These are phyloP conservation scores for Tricholoma flavovirens DNA, from an alignment of 768 basidiomycete species.

Conservation along the genomic window DNA sequence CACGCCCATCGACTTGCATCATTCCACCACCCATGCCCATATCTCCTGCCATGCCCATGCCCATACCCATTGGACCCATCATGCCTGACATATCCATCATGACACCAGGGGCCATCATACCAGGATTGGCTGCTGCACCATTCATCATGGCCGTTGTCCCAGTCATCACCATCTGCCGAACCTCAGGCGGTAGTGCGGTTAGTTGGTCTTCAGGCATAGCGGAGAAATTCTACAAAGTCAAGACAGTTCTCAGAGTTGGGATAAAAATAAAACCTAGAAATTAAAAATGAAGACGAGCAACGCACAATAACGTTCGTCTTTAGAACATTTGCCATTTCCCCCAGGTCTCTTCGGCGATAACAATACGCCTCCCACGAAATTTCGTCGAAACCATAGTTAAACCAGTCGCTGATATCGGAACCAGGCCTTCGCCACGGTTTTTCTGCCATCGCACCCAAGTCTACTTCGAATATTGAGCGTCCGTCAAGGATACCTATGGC, in stretches of 20 bases:
- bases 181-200: slow-evolving; percentile 69
- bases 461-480: slow-evolving; percentile 79
- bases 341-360: slow-evolving; percentile 74
- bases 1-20: slow-evolving; percentile 37
- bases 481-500: slow-evolving; percentile 64
- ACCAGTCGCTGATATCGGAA: slow-evolving; percentile 94
- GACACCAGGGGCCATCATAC: slow-evolving; percentile 57
- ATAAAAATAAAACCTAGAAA: not conserved
- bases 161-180: slow-evolving; percentile 85
- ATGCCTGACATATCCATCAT: slow-evolving; percentile 81
- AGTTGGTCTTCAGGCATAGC: slow-evolving; percentile 81
- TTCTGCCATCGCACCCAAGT: slow-evolving; percentile 65
- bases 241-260: slow-evolving; percentile 7
- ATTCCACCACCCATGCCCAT: slow-evolving; percentile 57
- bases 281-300: slow-evolving; percentile 9
- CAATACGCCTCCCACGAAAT: slow-evolving; percentile 92
- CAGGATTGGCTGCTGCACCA: slow-evolving; percentile 45
- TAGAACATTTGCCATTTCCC: slow-evolving; percentile 72
- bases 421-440: slow-evolving; percentile 93
- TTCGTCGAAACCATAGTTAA: slow-evolving; percentile 99
- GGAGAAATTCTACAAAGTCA: slow-evolving; percentile 57
- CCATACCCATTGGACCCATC: slow-evolving; percentile 57
- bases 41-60: slow-evolving; percentile 51
- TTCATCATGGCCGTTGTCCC: slow-evolving; percentile 76
- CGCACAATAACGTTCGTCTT: slow-evolving; percentile 80